Conservation (phyloP, 1,139 yeast genomes). For the Geotrichum bryndzae region DNA sequence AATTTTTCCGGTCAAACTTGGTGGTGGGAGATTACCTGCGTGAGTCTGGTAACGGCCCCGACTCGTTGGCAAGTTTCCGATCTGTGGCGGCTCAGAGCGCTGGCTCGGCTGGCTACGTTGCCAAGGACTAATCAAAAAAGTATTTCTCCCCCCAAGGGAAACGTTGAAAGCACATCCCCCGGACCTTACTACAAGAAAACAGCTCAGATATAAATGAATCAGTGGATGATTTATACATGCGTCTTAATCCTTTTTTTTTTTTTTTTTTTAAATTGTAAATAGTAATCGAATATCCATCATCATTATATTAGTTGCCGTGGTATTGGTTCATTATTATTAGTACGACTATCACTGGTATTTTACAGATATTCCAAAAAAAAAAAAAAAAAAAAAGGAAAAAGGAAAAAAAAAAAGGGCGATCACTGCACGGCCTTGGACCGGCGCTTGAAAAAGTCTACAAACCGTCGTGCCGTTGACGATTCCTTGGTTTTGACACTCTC, state of each 20-base stretch:
- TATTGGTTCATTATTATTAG: background rate
- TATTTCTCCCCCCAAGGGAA: no score
- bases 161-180: no score
- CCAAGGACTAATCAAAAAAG: background rate
- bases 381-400: no score
- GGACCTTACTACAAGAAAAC: no score
- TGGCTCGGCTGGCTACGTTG: background rate
- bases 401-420: background rate
- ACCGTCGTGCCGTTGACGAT: slow-evolving; percentile 28
- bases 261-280: background rate
- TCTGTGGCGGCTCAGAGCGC: slow-evolving; percentile 9
- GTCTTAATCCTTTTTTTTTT: background rate
- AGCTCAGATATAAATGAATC: no score
- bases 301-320: background rate
- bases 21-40: slow-evolving; percentile 52
- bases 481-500: background rate
- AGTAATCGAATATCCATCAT: background rate
- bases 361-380: background rate
- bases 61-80: slow-evolving; percentile 18
- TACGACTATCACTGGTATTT: background rate
- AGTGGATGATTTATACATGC: background rate
- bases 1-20: slow-evolving; percentile 61
- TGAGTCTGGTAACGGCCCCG: slow-evolving; percentile 24
- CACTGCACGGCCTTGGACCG: background rate
- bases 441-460: slow-evolving; percentile 36